Base-by-base conservation (phyloP, 352 stramenopile genomes). In the Pythium guiyangense region DNA sequence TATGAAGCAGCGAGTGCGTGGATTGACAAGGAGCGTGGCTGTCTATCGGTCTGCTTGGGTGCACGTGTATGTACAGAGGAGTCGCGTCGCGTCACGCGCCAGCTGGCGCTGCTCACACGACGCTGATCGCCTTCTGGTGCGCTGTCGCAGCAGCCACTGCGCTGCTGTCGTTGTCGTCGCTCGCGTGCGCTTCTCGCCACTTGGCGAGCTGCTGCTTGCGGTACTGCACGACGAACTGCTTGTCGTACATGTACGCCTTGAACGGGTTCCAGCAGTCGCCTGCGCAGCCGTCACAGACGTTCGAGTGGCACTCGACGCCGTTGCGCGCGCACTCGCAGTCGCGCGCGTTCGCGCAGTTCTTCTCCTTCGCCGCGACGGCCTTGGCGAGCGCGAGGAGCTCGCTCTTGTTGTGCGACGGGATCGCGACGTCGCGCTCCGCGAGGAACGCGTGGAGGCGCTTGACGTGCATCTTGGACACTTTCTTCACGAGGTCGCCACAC, bases 381-480 rank as follows among this genome's bases (percentile, higher is more conserved):
- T 90, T 90, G 37, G 84, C 84, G 3, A 68, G 63, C 18, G 77
- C 71, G 62, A 94, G 63, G 5, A 94, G 66, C 66, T 90, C 72
- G 1, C 74, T 70, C 62, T 91, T 91, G n/a, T 56, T 71, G 49
- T 76, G 64, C 43, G 67, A 72, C 0, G 67, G 53, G n/a, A 79
- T 63, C 6, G 70, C 66, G 10, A 90, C 66, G 44, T 77, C 69
- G 39, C 76, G 73, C 34, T 82, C 80, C 15, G 72, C 66, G 15
- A 94, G 64, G 52, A 92, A 94, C 6, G 54, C 57, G 34, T 80
- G 74, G 26, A 94, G 69, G 50, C 88, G 89, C 59, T 92, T 92
- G 9, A 88, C 70, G 49, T 88, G 89, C 84, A 94, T 94, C 62
- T 91, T 91, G 60, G 59, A 54, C 44, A 94, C 84, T 49, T 91